phyloP scores from a whole-genome alignment of 257 asterid genomes.

The Solanum virginianum region DNA sequence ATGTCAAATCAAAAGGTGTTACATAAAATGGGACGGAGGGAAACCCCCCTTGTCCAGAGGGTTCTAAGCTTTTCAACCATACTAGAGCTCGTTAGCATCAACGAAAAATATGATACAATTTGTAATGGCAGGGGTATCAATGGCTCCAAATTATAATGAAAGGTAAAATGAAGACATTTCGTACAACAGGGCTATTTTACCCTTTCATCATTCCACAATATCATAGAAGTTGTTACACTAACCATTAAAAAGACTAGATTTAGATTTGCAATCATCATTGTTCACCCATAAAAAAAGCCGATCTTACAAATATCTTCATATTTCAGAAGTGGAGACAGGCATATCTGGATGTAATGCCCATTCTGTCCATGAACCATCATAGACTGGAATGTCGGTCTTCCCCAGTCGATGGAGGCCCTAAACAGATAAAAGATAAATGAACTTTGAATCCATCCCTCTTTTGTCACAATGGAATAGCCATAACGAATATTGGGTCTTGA shows the following conservation, averaged over 20 bases:
- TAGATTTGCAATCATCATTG: not conserved
- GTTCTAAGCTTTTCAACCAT: not conserved
- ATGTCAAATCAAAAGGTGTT: no score
- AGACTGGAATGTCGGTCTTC: constrained; percentile 57
- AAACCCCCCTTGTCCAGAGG: not conserved
- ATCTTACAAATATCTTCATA: not conserved
- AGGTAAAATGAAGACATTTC: not conserved
- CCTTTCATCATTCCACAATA: not conserved
- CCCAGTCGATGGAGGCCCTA: constrained; percentile 90
- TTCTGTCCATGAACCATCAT: constrained; percentile 95
- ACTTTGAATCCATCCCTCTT: not conserved
- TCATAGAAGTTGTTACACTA: not conserved
- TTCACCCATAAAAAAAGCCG: not conserved
- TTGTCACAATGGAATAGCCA: not conserved
- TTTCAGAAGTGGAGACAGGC: constrained; percentile 29
- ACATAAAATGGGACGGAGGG: not conserved
- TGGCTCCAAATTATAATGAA: not conserved
- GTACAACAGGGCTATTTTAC: not conserved
- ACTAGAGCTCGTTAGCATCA: not conserved
- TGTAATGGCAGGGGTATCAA: not conserved
- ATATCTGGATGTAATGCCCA: constrained; percentile 60
- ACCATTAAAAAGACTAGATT: not conserved
- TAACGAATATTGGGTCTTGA: not conserved
- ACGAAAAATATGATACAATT: not conserved
- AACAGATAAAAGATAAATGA: not conserved